These are phyloP conservation scores for Vaccinium macrocarpon DNA, from an alignment of 148 eudicot genomes.

Conservation along the genomic window DNA sequence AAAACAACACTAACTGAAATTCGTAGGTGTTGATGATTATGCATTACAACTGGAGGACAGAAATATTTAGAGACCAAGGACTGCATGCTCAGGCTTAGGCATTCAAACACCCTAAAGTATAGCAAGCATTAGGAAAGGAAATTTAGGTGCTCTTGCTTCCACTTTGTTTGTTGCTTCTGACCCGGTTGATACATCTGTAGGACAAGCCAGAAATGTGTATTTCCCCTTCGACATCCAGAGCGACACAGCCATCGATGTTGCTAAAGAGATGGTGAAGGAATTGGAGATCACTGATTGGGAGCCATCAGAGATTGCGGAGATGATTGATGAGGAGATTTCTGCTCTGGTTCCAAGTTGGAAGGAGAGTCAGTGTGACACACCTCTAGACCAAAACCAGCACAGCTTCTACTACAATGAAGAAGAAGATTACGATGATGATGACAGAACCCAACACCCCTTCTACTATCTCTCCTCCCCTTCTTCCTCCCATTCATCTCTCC, in stretches of 20 bases:
- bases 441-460: slow-evolving; percentile 22
- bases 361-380: slow-evolving; percentile 19
- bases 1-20: background rate
- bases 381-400: slow-evolving; percentile 36
- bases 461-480: slow-evolving; percentile 31
- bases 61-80: background rate
- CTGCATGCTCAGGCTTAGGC: background rate
- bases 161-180: slow-evolving; percentile 22
- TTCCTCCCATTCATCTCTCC: slow-evolving; percentile 38
- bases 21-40: background rate
- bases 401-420: slow-evolving; percentile 52
- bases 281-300: slow-evolving; percentile 46
- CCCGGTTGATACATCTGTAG: slow-evolving; percentile 22
- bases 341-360: slow-evolving; percentile 41
- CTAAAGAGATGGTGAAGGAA: slow-evolving; percentile 55
- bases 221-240: slow-evolving; percentile 42
- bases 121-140: slow-evolving; percentile 34
- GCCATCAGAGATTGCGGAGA: slow-evolving; percentile 45
- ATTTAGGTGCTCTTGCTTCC: slow-evolving; percentile 52
- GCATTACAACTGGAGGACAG: background rate
- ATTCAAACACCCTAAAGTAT: background rate
- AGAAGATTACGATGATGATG: slow-evolving; percentile 35
- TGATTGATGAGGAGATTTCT: slow-evolving; percentile 47
- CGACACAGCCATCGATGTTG: slow-evolving; percentile 46
- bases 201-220: slow-evolving; percentile 35